Conservation (phyloP, 352 stramenopile genomes). For the Globisporangium irregulare region DNA sequence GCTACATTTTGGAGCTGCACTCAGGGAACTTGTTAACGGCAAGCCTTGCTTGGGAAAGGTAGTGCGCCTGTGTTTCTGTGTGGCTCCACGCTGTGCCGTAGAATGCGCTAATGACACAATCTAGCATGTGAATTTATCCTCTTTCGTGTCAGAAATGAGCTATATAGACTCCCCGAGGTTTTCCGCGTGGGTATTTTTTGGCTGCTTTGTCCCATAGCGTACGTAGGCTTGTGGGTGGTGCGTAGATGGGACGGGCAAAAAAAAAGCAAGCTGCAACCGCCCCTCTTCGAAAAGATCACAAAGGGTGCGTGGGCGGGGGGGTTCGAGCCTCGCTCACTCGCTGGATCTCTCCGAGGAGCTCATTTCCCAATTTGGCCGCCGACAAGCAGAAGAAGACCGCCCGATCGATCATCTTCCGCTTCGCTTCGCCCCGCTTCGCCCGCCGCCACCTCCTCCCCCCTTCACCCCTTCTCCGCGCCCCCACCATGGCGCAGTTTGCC, state of each 20-base stretch:
- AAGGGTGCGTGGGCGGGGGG: not conserved
- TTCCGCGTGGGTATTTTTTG: not conserved
- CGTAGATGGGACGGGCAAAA: not conserved
- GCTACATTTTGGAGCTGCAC: not conserved
- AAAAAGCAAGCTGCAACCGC: not conserved
- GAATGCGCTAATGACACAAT: not conserved
- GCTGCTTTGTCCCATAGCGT: not conserved
- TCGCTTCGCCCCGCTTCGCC: slow-evolving; percentile 1
- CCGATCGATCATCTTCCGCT: slow-evolving; percentile 7
- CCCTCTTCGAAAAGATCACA: not conserved
- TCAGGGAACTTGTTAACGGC: not conserved
- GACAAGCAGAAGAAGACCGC: slow-evolving; percentile 15
- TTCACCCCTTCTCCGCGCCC: slow-evolving; percentile 4
- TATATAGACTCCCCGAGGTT: not conserved
- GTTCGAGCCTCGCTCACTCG: not conserved
- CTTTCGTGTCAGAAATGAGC: slow-evolving; percentile 1
- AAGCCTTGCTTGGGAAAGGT: no score
- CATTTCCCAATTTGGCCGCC: slow-evolving; percentile 20
- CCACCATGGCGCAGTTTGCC: slow-evolving; percentile 58
- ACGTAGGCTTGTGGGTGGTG: not conserved
- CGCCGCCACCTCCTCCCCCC: not conserved
- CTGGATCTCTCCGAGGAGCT: not conserved
- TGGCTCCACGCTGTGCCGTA: not conserved
- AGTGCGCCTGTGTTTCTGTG: no score
- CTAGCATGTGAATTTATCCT: not conserved